phyloP scores from a whole-genome alignment of 2,329 filamentous ascomycete genomes.

The Sporothrix curviconia region DNA sequence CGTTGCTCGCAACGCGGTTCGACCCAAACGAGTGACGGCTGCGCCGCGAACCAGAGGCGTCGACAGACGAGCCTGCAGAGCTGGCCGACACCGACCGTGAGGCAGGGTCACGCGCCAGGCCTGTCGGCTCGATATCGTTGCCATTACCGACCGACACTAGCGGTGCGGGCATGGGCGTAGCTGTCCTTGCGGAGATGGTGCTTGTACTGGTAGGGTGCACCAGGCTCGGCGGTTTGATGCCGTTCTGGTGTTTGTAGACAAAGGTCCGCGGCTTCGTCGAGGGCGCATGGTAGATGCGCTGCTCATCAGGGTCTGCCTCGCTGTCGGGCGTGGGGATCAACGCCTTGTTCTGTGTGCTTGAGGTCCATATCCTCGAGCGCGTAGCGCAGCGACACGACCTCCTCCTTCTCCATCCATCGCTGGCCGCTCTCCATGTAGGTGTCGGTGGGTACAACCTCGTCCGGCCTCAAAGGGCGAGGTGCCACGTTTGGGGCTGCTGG shows the following conservation, averaged over 20 bases:
- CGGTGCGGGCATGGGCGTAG: constrained; percentile 60
- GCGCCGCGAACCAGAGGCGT: constrained; percentile 29
- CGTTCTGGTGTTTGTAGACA: constrained; percentile 69
- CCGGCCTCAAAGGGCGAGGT: constrained; percentile 43
- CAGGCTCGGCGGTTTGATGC: constrained; percentile 47
- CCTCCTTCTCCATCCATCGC: constrained; percentile 76
- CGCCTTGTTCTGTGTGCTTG: constrained; percentile 24
- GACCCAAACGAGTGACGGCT: constrained; percentile 28
- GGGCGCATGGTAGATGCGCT: constrained; percentile 60
- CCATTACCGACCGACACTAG: constrained; percentile 49
- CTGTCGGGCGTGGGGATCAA: constrained; percentile 26
- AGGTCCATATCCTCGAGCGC: constrained; percentile 70
- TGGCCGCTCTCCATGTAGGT: constrained; percentile 68
- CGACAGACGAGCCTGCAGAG: constrained; percentile 42
- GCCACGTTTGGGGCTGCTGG: background rate
- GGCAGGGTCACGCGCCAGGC: constrained; percentile 37
- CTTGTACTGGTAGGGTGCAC: constrained; percentile 61
- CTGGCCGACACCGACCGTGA: constrained; percentile 46
- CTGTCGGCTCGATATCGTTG: constrained; percentile 39
- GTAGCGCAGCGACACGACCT: constrained; percentile 61
- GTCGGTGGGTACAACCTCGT: constrained; percentile 56
- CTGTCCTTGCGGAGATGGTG: constrained; percentile 64
- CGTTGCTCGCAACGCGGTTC: constrained; percentile 14
- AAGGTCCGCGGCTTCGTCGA: constrained; percentile 72
- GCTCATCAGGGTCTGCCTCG: constrained; percentile 51